These are phyloP conservation scores for Phytophthora podocarpi DNA, from an alignment of 352 stramenopile genomes.

Conservation along the genomic window DNA sequence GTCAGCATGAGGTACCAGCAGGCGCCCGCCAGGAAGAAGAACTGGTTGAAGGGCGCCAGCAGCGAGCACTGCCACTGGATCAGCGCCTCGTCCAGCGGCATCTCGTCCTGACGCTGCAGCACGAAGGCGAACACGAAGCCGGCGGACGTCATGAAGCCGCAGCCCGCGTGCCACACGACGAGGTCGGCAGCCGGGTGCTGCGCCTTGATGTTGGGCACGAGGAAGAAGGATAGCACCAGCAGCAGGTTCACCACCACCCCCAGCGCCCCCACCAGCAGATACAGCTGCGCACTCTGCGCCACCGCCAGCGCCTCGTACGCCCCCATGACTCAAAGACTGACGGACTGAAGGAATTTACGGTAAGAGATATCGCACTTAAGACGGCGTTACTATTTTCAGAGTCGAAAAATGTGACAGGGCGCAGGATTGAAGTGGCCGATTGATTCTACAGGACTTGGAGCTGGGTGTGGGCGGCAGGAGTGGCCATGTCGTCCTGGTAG, in stretches of 20 bases:
- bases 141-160: slow-evolving; percentile 58
- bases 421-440: neutral
- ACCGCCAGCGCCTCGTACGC: slow-evolving; percentile 69
- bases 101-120: slow-evolving; percentile 18
- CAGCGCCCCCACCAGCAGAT: slow-evolving; percentile 63
- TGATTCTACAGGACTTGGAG: neutral
- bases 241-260: slow-evolving; percentile 65
- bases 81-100: slow-evolving; percentile 1
- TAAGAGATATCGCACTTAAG: slow-evolving; percentile 13
- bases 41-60: slow-evolving; percentile 76
- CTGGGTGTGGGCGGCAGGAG: neutral
- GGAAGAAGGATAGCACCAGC: slow-evolving; percentile 71
- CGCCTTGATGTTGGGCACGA: slow-evolving; percentile 76
- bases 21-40: slow-evolving; percentile 72
- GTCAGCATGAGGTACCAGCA: slow-evolving; percentile 88
- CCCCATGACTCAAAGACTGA: slow-evolving; percentile 23
- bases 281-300: slow-evolving; percentile 54
- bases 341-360: neutral
- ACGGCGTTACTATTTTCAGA: slow-evolving; percentile 2
- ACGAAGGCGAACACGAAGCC: slow-evolving; percentile 66
- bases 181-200: slow-evolving; percentile 80
- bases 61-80: slow-evolving; percentile 50
- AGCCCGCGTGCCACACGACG: slow-evolving; percentile 81
- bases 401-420: slow-evolving; percentile 8
- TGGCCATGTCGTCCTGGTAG: slow-evolving; percentile 16